Percentiles rank a stretch among this genome's conserved stretches.
These are phyloP conservation scores for Malbranchea cinnamomea DNA, from an alignment of 2,329 filamentous ascomycete genomes.

Conservation along the genomic window DNA sequence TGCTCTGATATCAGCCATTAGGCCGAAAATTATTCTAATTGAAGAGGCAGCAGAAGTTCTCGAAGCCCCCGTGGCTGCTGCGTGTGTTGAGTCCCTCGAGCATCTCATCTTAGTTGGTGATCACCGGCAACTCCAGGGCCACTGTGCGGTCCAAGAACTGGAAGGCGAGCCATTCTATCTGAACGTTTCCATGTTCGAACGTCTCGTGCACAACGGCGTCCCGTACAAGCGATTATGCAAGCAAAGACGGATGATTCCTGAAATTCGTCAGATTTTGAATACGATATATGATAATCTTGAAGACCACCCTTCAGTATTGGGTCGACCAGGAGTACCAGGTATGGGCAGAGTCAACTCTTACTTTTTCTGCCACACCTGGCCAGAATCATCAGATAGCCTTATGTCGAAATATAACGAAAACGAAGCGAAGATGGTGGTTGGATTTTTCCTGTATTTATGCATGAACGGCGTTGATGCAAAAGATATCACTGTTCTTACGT, in stretches of 20 bases:
- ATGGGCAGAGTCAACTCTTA: conserved; percentile 47
- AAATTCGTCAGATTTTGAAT: conserved; percentile 44
- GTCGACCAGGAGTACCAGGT: conserved; percentile 41
- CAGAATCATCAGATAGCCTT: conserved; percentile 47
- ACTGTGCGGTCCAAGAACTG: conserved; percentile 48
- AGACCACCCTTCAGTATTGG: conserved; percentile 43
- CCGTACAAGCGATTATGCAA: conserved; percentile 49
- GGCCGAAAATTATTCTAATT: conserved; percentile 55
- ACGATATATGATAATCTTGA: conserved; percentile 47
- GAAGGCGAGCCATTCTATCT: conserved; percentile 48
- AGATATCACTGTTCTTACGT: conserved; percentile 68
- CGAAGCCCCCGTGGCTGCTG: conserved; percentile 41
- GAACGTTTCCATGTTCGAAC: conserved; percentile 65
- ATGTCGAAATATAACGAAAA: conserved; percentile 52
- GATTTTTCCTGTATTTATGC: conserved; percentile 56
- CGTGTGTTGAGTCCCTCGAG: conserved; percentile 46
- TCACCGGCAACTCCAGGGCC: conserved; percentile 60
- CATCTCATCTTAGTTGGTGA: conserved; percentile 61
- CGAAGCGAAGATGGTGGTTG: conserved; percentile 64
- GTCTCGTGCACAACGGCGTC: conserved; percentile 51
- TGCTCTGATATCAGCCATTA: conserved; percentile 48
- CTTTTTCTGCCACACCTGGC: conserved; percentile 51
- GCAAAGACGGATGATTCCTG: conserved; percentile 60
- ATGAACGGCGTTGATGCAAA: conserved; percentile 45
- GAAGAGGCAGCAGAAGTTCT: conserved; percentile 68